Base-by-base conservation (phyloP, 169 alveolate genomes). In the Theileria orientalis region DNA sequence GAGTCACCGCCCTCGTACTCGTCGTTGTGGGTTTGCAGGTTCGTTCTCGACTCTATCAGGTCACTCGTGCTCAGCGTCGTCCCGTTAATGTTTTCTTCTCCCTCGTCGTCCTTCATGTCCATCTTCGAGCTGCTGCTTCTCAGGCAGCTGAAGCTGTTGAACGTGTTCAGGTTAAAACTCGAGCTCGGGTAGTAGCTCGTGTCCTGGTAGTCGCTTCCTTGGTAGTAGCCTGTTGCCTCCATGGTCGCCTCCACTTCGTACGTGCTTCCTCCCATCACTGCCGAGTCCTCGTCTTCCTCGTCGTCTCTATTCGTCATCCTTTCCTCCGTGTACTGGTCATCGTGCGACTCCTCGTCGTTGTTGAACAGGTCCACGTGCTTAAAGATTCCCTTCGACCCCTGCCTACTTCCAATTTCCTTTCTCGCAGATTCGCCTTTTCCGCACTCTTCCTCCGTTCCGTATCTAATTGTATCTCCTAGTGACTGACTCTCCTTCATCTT, bases 31-130 rank as follows among this genome's bases (percentile, higher is more conserved):
- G 5, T 25, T 6, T 51, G 5, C 5, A 6, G 30, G 9, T 51
- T 51, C 5, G 5, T 51, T 25, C 61, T 25, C 9, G 61, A 25
- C 30, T 60, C 69, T 21, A 60, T 29, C 25, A 33, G 30, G 30
- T 60, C 56, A 25, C 69, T 33, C 29, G 56, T 33, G 56, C 69
- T 33, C 29, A 60, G 9, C 13, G 69, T 33, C 30, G 41, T 60
- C 29, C 69, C 69, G 9, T 41, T 60, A 29, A 60, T 30, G 9
- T 60, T 29, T 6, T 33, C 27, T 8, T 37, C 44, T 37, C 9
- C 44, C 5, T 37, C 5, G 5, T 37, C 44, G 5, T 37, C 9
- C 9, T n/a, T n/a, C n/a, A n/a, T n/a, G n/a, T n/a, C n/a, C n/a
- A n/a, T n/a, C n/a, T n/a, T n/a, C n/a, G n/a, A n/a, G n/a, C n/a